Base-by-base conservation (phyloP, 2,329 filamentous ascomycete species). In the Penicillium brasilianum region DNA sequence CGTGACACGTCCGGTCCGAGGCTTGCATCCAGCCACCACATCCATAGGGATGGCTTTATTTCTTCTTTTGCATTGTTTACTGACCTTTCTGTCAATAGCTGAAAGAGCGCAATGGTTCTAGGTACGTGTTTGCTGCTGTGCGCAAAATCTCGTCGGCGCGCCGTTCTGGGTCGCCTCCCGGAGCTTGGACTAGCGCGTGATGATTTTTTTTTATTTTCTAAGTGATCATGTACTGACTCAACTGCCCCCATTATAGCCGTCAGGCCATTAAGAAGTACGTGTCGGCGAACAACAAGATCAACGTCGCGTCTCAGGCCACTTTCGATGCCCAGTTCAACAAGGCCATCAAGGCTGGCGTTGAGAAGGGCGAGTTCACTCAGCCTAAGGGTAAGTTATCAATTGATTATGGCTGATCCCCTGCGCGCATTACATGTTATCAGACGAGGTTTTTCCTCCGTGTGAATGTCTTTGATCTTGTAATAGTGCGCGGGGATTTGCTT, bases 281-380 rank as follows among this genome's bases (percentile, higher is more conserved):
- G 69, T 83, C 84, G 75, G 84, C 85, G 75, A 91, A 90, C 85
- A 90, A 90, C 83, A 85, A 85, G 73, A 81, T 88, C 71, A 81
- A 79, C 66, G 78, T 78, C 65, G 80, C 84, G 58, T 82, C 79
- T 67, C 83, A 85, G 64, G 77, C 79, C 58, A 81, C 83, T 59
- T 90, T 91, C 77, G 88, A 88, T 76, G 85, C 85, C 64, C 89
- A 93, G 72, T 92, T 96, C 87, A 95, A 95, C 88, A 90, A 90
- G 79, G 91, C 92, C 57, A 84, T 96, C 76, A 87, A 90, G 81
- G 81, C 83, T 62, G 93, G 93, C 78, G 92, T 93, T 71, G 91
- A 96, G 74, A 93, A 90, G 84, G 91, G 91, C 65, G 85, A 91
- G 72, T 97, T 97, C 76, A 85, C 88, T 74, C 92, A 94, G 78